Conservation (phyloP, 768 basidiomycete genomes). For the Hericium rajendrae region DNA sequence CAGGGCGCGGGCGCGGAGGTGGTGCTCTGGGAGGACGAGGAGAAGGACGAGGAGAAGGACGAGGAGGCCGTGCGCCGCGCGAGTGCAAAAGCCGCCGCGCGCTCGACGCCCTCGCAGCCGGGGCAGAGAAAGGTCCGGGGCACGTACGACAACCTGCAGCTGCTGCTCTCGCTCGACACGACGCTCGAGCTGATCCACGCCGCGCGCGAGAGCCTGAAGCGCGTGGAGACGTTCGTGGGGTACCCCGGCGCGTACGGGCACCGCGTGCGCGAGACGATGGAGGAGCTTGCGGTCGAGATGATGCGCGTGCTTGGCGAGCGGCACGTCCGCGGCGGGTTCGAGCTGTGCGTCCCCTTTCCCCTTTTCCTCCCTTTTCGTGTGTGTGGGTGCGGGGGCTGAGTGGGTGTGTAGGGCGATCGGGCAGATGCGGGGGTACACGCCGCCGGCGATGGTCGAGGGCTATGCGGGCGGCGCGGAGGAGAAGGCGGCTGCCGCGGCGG, state of each 20-base stretch:
- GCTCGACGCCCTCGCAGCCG: no score
- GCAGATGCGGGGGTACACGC: slow-evolving; percentile 84
- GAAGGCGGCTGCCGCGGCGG: slow-evolving; percentile 45
- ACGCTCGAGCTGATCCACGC: slow-evolving; percentile 90
- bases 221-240: slow-evolving; percentile 80
- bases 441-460: slow-evolving; percentile 49
- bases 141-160: slow-evolving; percentile 54
- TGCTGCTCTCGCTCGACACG: slow-evolving; percentile 84
- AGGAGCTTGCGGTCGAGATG: slow-evolving; percentile 86
- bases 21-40: slow-evolving; percentile 9
- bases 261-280: slow-evolving; percentile 85
- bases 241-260: slow-evolving; percentile 86
- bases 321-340: slow-evolving; percentile 77
- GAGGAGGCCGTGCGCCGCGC: slow-evolving; percentile 26
- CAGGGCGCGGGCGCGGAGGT: slow-evolving; percentile 10
- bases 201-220: slow-evolving; percentile 83
- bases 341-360: slow-evolving; percentile 14
- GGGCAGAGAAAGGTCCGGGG: no score
- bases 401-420: slow-evolving; percentile 58
- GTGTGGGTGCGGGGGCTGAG: slow-evolving; percentile 1
- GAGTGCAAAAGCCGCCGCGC: no score
- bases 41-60: slow-evolving; percentile 17
- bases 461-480: background rate
- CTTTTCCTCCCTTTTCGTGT: background rate
- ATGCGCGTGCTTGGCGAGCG: slow-evolving; percentile 66